Conservation (phyloP, 2,329 filamentous ascomycete species). For the Colletotrichum sp. region DNA sequence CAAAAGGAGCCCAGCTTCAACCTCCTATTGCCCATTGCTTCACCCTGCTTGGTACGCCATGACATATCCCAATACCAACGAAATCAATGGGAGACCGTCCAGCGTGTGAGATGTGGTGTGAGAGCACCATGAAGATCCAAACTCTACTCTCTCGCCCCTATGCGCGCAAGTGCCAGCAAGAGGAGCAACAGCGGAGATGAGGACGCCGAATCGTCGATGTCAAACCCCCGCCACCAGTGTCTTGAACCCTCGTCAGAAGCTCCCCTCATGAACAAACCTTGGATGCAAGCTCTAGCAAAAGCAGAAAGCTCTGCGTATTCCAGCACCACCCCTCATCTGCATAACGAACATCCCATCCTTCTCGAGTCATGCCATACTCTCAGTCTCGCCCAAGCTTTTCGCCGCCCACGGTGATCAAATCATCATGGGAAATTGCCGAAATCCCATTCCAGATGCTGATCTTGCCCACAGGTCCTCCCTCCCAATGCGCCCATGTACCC, state of each 20-base stretch:
- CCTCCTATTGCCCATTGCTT: neutral
- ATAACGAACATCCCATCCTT: neutral
- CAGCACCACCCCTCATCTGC: neutral
- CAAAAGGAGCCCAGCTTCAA: neutral
- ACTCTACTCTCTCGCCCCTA: neutral
- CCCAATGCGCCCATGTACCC: slow-evolving; percentile 78
- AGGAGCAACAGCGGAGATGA: neutral
- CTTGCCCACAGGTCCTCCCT: slow-evolving; percentile 66
- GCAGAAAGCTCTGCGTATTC: neutral
- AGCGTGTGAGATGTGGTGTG: slow-evolving; percentile 7
- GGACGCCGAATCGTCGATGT: slow-evolving; percentile 1
- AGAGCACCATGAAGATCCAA: neutral
- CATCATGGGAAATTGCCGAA: neutral
- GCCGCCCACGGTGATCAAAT: neutral
- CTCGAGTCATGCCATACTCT: slow-evolving; percentile 7
- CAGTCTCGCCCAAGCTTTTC: neutral
- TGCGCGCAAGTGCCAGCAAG: neutral
- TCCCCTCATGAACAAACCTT: slow-evolving; percentile 2
- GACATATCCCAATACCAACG: neutral
- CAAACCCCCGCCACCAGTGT: slow-evolving; percentile 10
- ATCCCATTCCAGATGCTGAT: neutral
- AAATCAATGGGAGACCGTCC: neutral
- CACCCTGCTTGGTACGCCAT: slow-evolving; percentile 12
- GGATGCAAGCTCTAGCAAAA: neutral
- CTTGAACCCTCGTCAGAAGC: slow-evolving; percentile 17